These are phyloP conservation scores for Paramyrothecium roridum DNA, from an alignment of 2,329 filamentous ascomycete genomes.

Conservation along the genomic window DNA sequence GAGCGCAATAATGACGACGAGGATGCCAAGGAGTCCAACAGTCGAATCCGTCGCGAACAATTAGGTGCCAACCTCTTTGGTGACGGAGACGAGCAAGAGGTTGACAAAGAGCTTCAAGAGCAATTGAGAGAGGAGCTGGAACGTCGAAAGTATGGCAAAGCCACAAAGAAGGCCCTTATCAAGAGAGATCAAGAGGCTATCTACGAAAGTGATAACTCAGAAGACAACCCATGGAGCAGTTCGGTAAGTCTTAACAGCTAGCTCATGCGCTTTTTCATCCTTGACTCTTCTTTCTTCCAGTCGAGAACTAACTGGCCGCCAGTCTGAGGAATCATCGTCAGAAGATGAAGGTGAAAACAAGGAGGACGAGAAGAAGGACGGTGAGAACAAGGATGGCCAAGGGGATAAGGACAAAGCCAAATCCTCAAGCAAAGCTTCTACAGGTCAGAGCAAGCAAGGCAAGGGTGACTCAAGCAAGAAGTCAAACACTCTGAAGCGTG, in stretches of 20 bases:
- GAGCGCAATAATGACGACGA: conserved; percentile 75
- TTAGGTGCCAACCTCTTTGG: conserved; percentile 84
- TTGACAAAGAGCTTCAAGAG: conserved; percentile 72
- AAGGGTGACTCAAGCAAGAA: conserved; percentile 41
- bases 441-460: conserved; percentile 46
- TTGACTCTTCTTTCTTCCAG: neutral
- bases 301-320: conserved; percentile 13
- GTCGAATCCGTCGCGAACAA: conserved; percentile 74
- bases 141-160: conserved; percentile 70
- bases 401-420: conserved; percentile 50
- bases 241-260: conserved; percentile 22
- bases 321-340: conserved; percentile 47
- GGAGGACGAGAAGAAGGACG: conserved; percentile 37
- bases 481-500: conserved; percentile 69
- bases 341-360: conserved; percentile 33
- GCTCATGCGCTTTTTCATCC: neutral
- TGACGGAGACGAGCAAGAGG: conserved; percentile 64
- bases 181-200: conserved; percentile 84
- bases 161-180: conserved; percentile 74
- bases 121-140: conserved; percentile 65
- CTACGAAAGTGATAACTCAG: conserved; percentile 68
- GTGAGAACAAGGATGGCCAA: conserved; percentile 53
- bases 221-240: conserved; percentile 38
- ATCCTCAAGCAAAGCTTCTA: conserved; percentile 60
- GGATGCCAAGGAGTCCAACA: conserved; percentile 68